phyloP scores from a whole-genome alignment of 805 yeast species.

The Lipomyces orientalis region DNA sequence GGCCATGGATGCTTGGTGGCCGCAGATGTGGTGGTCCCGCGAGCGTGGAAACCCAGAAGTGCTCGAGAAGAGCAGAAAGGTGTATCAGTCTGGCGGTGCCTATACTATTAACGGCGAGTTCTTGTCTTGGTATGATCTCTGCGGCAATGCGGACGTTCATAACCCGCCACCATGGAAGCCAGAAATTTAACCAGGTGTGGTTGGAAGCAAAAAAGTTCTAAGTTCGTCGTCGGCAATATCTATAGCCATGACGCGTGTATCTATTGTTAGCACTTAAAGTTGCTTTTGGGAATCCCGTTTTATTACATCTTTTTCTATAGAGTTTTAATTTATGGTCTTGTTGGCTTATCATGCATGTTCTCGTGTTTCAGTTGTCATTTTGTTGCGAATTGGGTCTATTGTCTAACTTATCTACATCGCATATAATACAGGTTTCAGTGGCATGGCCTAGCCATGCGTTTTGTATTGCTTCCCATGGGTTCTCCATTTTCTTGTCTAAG shows the following conservation, averaged over 20 bases:
- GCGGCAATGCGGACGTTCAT: constrained; percentile 30
- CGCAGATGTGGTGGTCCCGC: constrained; percentile 36
- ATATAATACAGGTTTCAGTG: not conserved
- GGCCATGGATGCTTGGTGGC: constrained; percentile 38
- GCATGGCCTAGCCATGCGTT: not conserved
- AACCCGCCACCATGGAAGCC: constrained; percentile 14
- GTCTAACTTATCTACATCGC: not conserved
- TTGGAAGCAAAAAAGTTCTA: not conserved
- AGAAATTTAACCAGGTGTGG: not conserved
- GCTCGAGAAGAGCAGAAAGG: constrained; percentile 20
- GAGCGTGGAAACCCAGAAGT: constrained; percentile 22
- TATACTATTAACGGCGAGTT: constrained; percentile 30
- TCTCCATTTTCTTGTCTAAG: not conserved
- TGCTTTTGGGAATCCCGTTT: not conserved
- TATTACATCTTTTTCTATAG: not conserved
- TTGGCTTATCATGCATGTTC: not conserved
- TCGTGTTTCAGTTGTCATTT: not conserved
- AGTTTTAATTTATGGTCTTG: not conserved
- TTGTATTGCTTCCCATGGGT: not conserved
- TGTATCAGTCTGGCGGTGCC: constrained; percentile 35
- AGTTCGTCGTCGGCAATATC: not conserved
- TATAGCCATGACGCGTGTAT: not conserved
- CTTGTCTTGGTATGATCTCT: constrained; percentile 31
- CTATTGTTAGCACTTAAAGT: not conserved
- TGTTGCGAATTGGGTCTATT: not conserved